Conservation (phyloP, 2,329 filamentous ascomycete genomes). For the Ilyonectria robusta region DNA sequence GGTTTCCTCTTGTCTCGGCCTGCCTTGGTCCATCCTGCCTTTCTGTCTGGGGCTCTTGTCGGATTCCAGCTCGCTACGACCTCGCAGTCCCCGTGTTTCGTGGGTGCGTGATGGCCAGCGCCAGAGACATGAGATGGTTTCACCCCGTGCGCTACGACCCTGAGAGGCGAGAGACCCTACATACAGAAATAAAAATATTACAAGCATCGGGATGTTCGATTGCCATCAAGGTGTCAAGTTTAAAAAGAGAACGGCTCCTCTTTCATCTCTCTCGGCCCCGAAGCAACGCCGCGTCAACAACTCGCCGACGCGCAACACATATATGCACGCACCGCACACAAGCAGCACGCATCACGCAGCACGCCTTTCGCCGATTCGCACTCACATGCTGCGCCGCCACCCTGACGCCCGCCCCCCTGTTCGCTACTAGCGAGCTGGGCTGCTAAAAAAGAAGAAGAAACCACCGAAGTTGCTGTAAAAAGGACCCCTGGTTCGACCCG, state of each 20-base stretch:
- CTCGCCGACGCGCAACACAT: slow-evolving; percentile 14
- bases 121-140: slow-evolving; percentile 17
- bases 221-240: background rate
- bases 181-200: background rate
- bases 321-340: background rate
- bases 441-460: slow-evolving; percentile 19
- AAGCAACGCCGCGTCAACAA: slow-evolving; percentile 13
- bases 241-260: background rate
- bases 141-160: slow-evolving; percentile 23
- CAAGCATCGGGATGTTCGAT: background rate
- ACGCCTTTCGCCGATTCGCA: background rate
- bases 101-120: background rate
- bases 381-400: slow-evolving; percentile 22
- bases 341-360: background rate
- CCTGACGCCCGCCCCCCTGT: background rate
- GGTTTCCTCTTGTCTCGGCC: background rate
- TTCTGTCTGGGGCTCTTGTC: background rate
- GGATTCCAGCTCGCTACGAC: background rate
- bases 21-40: background rate
- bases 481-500: slow-evolving; percentile 1
- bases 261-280: background rate
- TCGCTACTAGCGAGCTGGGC: background rate
- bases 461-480: background rate
- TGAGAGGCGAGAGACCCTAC: background rate
- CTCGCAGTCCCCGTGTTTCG: slow-evolving; percentile 12